A percentile compares a stretch with the other conserved stretches of the same genome.
These are phyloP conservation scores for Theileria annulata DNA, from an alignment of 169 alveolate genomes.

Conservation along the genomic window DNA sequence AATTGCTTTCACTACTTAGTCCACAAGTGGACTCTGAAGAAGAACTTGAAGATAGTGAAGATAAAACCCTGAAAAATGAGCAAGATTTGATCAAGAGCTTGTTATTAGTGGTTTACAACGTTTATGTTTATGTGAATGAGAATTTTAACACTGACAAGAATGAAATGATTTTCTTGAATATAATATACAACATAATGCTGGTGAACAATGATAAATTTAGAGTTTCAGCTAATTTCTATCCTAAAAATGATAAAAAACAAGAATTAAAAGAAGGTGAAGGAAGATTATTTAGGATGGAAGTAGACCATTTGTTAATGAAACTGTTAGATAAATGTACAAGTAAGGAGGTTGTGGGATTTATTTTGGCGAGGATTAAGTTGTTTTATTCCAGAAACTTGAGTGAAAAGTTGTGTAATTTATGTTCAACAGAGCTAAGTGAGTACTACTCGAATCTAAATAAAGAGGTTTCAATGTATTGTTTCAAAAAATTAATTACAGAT, in stretches of 20 bases:
- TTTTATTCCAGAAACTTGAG: neutral
- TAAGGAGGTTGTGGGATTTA: neutral
- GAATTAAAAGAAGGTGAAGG: neutral
- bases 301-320: neutral
- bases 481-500: neutral
- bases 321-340: neutral
- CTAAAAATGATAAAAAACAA: neutral
- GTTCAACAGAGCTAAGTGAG: neutral
- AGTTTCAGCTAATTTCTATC: neutral
- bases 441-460: neutral
- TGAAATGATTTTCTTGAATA: neutral
- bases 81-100: neutral
- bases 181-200: slow-evolving; percentile 2
- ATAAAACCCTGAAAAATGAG: neutral
- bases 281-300: neutral
- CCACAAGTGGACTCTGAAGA: neutral
- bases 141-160: neutral
- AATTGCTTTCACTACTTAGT: slow-evolving; percentile 10
- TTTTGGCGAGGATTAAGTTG: neutral
- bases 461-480: neutral
- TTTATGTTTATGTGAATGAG: neutral
- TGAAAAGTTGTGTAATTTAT: too few relatives aligned
- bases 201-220: neutral
- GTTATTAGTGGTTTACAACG: neutral
- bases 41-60: neutral